These are phyloP conservation scores for Annona cherimola DNA, from an alignment of 164 flowering plant genomes.

Conservation along the genomic window DNA sequence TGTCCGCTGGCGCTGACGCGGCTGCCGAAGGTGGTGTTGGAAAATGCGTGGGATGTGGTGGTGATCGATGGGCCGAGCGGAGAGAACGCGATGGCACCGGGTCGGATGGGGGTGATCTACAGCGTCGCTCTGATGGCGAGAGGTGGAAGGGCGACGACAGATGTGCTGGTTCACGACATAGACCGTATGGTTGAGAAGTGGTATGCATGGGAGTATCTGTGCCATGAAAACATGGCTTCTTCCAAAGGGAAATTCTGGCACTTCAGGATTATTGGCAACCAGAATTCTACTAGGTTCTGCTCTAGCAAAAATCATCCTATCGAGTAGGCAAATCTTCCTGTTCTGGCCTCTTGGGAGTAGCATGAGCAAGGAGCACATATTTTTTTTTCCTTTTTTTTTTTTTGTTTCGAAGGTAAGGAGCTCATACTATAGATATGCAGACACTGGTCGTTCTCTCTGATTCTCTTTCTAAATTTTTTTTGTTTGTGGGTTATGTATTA, in stretches of 20 bases:
- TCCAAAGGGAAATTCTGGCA: constrained; percentile 87
- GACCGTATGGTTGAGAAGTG: constrained; percentile 80
- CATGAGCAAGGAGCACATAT: too few relatives aligned
- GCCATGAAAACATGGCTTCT: constrained; percentile 74
- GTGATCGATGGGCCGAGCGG: constrained; percentile 85
- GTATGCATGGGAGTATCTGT: constrained; percentile 88
- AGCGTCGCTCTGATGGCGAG: constrained; percentile 65
- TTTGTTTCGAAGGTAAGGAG: too few relatives aligned
- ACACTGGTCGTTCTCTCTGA: too few relatives aligned
- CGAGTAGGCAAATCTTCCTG: constrained; percentile 4
- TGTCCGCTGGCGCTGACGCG: constrained; percentile 54
- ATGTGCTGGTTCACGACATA: constrained; percentile 77
- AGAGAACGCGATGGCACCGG: constrained; percentile 54
- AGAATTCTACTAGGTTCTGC: constrained; percentile 53
- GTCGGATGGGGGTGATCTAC: constrained; percentile 80
- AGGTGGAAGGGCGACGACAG: constrained; percentile 34
- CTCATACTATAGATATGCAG: too few relatives aligned
- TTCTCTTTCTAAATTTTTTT: too few relatives aligned
- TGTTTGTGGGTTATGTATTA: too few relatives aligned
- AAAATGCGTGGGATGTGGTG: constrained; percentile 66
- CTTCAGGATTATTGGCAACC: constrained; percentile 40
- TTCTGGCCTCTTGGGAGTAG: too few relatives aligned
- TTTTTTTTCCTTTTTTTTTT: too few relatives aligned
- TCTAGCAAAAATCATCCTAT: constrained; percentile 17
- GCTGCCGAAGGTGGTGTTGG: constrained; percentile 56